These are phyloP conservation scores for Akanthomyces uredinophilus DNA, from an alignment of 2,329 filamentous ascomycete species.

Conservation along the genomic window DNA sequence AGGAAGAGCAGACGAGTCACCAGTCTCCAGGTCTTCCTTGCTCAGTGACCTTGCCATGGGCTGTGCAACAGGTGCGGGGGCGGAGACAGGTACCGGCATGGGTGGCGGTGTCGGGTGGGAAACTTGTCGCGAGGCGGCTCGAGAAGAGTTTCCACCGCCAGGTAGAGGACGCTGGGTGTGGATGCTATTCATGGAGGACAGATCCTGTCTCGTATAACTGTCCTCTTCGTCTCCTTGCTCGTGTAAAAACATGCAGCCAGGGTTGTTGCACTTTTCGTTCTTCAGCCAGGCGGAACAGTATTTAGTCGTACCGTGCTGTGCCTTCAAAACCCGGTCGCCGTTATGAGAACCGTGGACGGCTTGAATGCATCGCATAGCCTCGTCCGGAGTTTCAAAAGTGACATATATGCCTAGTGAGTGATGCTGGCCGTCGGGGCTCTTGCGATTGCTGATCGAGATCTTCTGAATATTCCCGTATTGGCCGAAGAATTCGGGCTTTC, in stretches of 20 bases:
- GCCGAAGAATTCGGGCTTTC: slow-evolving; percentile 90
- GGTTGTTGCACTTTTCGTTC: slow-evolving; percentile 89
- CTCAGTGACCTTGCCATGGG: slow-evolving; percentile 73
- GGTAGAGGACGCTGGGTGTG: slow-evolving; percentile 68
- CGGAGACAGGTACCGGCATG: slow-evolving; percentile 19
- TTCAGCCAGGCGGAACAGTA: slow-evolving; percentile 97
- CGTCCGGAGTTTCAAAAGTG: slow-evolving; percentile 89
- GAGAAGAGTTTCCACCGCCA: slow-evolving; percentile 46
- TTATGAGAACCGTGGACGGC: slow-evolving; percentile 92
- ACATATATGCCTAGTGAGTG: slow-evolving; percentile 96
- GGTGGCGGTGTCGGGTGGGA: slow-evolving; percentile 35
- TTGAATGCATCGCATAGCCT: slow-evolving; percentile 83
- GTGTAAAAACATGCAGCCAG: slow-evolving; percentile 96
- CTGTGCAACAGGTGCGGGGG: slow-evolving; percentile 38
- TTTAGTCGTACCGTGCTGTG: slow-evolving; percentile 83
- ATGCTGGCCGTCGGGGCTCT: slow-evolving; percentile 67
- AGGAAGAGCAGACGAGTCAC: slow-evolving; percentile 83
- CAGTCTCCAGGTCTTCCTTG: slow-evolving; percentile 67
- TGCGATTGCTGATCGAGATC: slow-evolving; percentile 96
- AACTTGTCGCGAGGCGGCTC: slow-evolving; percentile 50
- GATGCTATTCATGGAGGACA: slow-evolving; percentile 90
- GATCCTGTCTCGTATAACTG: slow-evolving; percentile 88
- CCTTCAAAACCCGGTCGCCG: slow-evolving; percentile 78
- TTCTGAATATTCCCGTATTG: slow-evolving; percentile 99
- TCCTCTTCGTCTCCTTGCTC: slow-evolving; percentile 98